Conservation (phyloP, 306 rosid species). For the Benincasa hispida region DNA sequence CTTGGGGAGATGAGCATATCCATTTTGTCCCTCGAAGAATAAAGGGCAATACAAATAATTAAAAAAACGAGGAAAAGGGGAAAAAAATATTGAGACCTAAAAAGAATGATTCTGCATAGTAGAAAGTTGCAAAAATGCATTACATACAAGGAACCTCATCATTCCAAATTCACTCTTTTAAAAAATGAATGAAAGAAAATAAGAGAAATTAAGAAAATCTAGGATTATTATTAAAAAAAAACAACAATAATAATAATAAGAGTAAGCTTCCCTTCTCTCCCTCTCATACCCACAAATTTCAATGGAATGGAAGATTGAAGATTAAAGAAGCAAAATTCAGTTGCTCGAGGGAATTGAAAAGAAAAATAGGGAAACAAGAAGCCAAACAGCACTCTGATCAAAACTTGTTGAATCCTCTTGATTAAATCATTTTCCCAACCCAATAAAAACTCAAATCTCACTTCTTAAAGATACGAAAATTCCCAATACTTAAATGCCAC, state of each 20-base stretch:
- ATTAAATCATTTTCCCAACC: neutral
- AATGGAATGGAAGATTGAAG: slow-evolving; percentile 32
- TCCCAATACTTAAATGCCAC: slow-evolving; percentile 6
- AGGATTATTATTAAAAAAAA: neutral
- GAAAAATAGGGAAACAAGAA: slow-evolving; percentile 33
- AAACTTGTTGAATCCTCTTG: slow-evolving; percentile 16
- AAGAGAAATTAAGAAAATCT: slow-evolving; percentile 33
- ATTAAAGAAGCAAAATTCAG: slow-evolving; percentile 53
- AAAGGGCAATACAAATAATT: slow-evolving; percentile 6
- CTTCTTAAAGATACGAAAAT: neutral
- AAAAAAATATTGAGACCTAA: slow-evolving; percentile 32
- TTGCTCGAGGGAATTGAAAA: slow-evolving; percentile 82
- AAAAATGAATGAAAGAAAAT: slow-evolving; percentile 29
- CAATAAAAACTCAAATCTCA: slow-evolving; percentile 11
- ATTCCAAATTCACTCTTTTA: slow-evolving; percentile 38
- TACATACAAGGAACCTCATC: slow-evolving; percentile 57
- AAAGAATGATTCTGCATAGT: slow-evolving; percentile 59
- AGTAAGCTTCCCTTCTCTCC: neutral
- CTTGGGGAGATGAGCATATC: slow-evolving; percentile 18
- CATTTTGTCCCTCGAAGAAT: slow-evolving; percentile 23
- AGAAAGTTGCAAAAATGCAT: slow-evolving; percentile 31
- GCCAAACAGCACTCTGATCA: slow-evolving; percentile 59
- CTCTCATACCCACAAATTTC: slow-evolving; percentile 36
- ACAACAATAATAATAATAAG: neutral
- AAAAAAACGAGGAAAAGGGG: neutral